Evolutionary conservation across 2,329 filamentous ascomycete genomes (phyloP).

Genomic region (Monilinia polystroma): DNA sequence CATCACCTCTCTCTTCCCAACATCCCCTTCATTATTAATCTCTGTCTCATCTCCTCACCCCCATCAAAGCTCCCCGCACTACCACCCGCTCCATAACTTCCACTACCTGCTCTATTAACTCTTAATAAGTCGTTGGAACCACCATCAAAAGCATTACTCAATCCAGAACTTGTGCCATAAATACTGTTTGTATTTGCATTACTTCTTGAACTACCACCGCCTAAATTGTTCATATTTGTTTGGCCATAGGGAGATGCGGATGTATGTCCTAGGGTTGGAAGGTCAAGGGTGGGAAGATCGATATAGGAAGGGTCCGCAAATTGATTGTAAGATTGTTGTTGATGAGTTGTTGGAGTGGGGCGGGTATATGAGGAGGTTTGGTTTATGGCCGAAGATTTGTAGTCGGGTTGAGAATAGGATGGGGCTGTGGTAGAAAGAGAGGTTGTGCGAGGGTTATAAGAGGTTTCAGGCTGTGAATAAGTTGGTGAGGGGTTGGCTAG

Average conservation of each 20-base stretch:
- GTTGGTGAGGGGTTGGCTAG: constrained; percentile 36
- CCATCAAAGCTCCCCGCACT: neutral
- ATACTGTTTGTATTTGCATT: constrained; percentile 21
- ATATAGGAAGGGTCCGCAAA: constrained; percentile 37
- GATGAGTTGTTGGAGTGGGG: constrained; percentile 35
- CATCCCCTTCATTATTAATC: constrained; percentile 21
- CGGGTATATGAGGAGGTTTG: constrained; percentile 33
- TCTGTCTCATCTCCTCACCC: constrained; percentile 13
- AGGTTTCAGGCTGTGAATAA: constrained; percentile 35
- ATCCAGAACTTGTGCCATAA: constrained; percentile 29
- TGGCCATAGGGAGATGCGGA: constrained; percentile 23
- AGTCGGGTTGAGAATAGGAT: constrained; percentile 33
- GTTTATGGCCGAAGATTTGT: constrained; percentile 26
- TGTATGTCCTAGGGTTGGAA: constrained; percentile 33
- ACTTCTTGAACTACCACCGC: constrained; percentile 24
- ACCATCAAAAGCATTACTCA: constrained; percentile 26
- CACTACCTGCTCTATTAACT: constrained; percentile 30
- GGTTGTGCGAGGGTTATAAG: constrained; percentile 33
- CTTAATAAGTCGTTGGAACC: constrained; percentile 28
- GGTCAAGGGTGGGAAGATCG: constrained; percentile 38
- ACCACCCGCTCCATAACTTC: constrained; percentile 24
- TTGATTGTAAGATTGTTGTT: constrained; percentile 34
- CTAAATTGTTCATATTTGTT: constrained; percentile 21
- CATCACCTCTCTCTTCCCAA: constrained; percentile 16
- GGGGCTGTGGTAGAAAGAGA: constrained; percentile 34